Evolutionary conservation across 1,284 basidiomycete genomes (phyloP).

Genomic region (Hymenochaete sp.): DNA sequence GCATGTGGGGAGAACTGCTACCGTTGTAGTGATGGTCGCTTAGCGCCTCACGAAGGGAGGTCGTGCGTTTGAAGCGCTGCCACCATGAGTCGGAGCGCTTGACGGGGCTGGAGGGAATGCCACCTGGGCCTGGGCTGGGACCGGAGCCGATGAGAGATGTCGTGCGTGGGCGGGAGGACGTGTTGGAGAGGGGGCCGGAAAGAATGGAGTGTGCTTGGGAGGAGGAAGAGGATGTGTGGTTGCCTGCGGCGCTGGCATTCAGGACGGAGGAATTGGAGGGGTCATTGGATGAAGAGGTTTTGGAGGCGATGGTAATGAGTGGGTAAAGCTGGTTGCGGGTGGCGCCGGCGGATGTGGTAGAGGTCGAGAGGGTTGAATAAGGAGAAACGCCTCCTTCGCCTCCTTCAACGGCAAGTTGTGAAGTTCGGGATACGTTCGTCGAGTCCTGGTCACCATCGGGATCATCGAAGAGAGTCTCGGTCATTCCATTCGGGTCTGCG

Average conservation of each 20-base stretch:
- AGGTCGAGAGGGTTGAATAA: conserved; percentile 21
- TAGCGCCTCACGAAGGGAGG: conserved; percentile 15
- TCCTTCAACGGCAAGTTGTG: not conserved
- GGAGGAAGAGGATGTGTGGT: conserved; percentile 6
- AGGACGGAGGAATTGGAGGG: conserved; percentile 2
- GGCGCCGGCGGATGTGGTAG: not conserved
- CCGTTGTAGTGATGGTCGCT: too few relatives aligned
- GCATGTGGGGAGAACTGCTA: conserved; percentile 4
- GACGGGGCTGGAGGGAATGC: conserved; percentile 11
- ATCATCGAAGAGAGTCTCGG: conserved; percentile 27
- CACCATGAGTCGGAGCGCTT: conserved; percentile 21
- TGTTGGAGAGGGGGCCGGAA: not conserved
- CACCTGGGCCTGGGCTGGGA: not conserved
- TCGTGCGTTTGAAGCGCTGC: conserved; percentile 15
- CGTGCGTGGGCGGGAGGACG: conserved; percentile 12
- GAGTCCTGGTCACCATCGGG: too few relatives aligned
- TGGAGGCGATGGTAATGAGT: conserved; percentile 1
- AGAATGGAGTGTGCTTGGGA: conserved; percentile 10
- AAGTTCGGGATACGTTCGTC: too few relatives aligned
- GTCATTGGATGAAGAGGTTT: conserved; percentile 6
- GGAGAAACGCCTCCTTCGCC: conserved; percentile 19
- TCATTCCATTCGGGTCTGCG: conserved; percentile 35
- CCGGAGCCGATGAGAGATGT: conserved; percentile 16
- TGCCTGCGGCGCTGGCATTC: conserved; percentile 1
- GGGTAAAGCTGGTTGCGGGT: conserved; percentile 1